phyloP scores from a whole-genome alignment of 2,329 filamentous ascomycete species.

The Trichoderma pleuroti region DNA sequence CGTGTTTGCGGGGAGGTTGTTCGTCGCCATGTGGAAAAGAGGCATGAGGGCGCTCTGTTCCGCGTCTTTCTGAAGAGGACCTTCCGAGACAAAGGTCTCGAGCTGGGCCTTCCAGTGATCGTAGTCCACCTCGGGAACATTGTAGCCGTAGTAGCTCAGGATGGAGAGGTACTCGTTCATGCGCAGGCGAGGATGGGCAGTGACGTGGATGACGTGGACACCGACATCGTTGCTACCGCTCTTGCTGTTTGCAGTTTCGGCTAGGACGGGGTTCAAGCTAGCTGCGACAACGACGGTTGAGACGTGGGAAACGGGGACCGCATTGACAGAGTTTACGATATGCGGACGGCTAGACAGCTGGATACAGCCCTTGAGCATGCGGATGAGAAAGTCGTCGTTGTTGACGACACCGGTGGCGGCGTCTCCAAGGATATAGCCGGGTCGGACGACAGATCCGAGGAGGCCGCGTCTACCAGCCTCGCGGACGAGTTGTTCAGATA shows the following conservation, averaged over 20 bases:
- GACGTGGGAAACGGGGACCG: conserved; percentile 83
- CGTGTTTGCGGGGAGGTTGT: conserved; percentile 61
- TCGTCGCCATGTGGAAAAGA: conserved; percentile 60
- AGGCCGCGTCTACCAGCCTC: conserved; percentile 78
- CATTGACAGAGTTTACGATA: conserved; percentile 85
- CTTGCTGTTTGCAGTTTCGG: neutral
- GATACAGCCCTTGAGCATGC: conserved; percentile 82
- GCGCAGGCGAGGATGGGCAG: conserved; percentile 71
- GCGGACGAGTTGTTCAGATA: conserved; percentile 62
- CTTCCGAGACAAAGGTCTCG: conserved; percentile 29
- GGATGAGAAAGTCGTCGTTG: conserved; percentile 86
- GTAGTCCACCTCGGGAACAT: conserved; percentile 71
- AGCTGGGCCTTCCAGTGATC: conserved; percentile 31
- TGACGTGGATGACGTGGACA: conserved; percentile 66
- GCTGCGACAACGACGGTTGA: conserved; percentile 65
- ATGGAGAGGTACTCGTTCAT: conserved; percentile 63
- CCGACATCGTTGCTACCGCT: neutral
- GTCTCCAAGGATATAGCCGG: conserved; percentile 82
- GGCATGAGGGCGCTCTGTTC: conserved; percentile 46
- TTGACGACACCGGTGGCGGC: conserved; percentile 65
- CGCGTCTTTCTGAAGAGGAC: conserved; percentile 26
- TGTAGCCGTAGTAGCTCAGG: conserved; percentile 69
- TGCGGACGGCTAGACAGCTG: conserved; percentile 70
- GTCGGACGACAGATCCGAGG: conserved; percentile 69
- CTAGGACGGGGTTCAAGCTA: conserved; percentile 3